A percentile compares a stretch with the other conserved stretches of the same genome.
Conservation (phyloP, 2,329 filamentous ascomycete genomes). For the Arthroderma sp. region DNA sequence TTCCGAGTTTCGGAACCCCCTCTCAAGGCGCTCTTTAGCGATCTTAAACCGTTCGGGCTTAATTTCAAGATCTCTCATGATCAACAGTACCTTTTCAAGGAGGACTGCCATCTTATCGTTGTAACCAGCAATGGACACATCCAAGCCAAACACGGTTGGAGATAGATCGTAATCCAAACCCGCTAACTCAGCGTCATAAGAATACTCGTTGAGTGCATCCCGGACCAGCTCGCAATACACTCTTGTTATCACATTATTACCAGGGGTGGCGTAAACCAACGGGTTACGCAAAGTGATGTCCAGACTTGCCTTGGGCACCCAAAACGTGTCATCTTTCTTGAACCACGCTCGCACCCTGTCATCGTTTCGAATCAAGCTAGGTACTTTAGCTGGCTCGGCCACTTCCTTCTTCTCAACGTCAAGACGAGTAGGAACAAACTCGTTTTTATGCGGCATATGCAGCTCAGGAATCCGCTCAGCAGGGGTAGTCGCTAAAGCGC, state of each 20-base stretch:
- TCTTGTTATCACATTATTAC: conserved; percentile 62
- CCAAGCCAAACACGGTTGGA: conserved; percentile 58
- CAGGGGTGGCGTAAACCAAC: conserved; percentile 63
- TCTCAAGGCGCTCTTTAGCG: conserved; percentile 68
- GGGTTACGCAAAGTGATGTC: conserved; percentile 69
- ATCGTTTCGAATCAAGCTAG: conserved; percentile 76
- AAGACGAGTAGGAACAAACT: conserved; percentile 86
- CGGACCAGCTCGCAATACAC: conserved; percentile 76
- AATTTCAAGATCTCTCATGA: conserved; percentile 72
- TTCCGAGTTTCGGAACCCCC: conserved; percentile 74
- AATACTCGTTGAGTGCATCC: conserved; percentile 82
- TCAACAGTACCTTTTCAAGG: conserved; percentile 73
- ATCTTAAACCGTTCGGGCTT: conserved; percentile 82
- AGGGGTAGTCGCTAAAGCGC: conserved; percentile 46
- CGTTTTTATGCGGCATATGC: conserved; percentile 82
- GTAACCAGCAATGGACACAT: conserved; percentile 73
- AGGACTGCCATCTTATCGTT: conserved; percentile 92
- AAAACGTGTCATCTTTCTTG: conserved; percentile 97
- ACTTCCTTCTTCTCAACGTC: conserved; percentile 92
- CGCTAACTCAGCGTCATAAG: conserved; percentile 89
- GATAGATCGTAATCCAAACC: conserved; percentile 73
- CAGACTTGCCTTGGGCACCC: conserved; percentile 89
- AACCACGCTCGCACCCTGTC: conserved; percentile 73
- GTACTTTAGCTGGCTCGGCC: conserved; percentile 57
- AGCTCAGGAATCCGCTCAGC: conserved; percentile 54